Base-by-base conservation (phyloP, 2,329 filamentous ascomycete genomes). In the Colletotrichum graminicola region DNA sequence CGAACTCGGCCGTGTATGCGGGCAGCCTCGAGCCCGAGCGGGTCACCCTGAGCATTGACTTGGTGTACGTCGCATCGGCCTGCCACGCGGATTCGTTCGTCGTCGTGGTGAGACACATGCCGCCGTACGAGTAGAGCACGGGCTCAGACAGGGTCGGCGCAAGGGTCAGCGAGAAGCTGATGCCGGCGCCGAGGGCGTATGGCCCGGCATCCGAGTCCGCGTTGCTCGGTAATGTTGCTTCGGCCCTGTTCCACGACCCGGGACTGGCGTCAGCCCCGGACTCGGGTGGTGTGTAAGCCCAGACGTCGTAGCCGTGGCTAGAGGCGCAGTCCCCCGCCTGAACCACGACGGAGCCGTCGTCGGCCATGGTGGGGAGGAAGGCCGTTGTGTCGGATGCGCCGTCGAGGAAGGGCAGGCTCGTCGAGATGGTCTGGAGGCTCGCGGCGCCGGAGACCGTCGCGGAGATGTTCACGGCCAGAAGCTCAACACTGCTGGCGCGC, bases 41-140 rank as follows among this genome's bases (percentile, higher is more conserved):
- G 0, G 87, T 80, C n/a, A 95, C 80, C 34, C 87, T 88, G 68
- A 94, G 81, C 92, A 97, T 95, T 26, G 87, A 83, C 77, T 94
- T 94, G 2, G 94, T 95, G 80, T 97, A 98, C 51, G 90, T 88
- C 14, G 92, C 94, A 12, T 85, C 80, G 2, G 88, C 87, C 73
- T 93, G 89, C 91, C 94, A 94, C 23, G 82, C 80, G 1, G 80
- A 77, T 1, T 78, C 75, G 39, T 85, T 77, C 23, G 83, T 80
- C n/a, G 80, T 78, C 10, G 79, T 78, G 3, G 75, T 75, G 3
- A 92, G 91, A 77, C 95, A 98, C 94, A 98, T 97, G 75, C 95
- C 95, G 45, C 94, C 95, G 80, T 97, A 98, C 8, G 91, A 83
- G 78, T 94, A 97, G 26, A 92, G 82, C 14, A 85, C 85, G 0